Evolutionary conservation across 129 eudicot species (phyloP).

Genomic region (Heracleum sosnowskyi): DNA sequence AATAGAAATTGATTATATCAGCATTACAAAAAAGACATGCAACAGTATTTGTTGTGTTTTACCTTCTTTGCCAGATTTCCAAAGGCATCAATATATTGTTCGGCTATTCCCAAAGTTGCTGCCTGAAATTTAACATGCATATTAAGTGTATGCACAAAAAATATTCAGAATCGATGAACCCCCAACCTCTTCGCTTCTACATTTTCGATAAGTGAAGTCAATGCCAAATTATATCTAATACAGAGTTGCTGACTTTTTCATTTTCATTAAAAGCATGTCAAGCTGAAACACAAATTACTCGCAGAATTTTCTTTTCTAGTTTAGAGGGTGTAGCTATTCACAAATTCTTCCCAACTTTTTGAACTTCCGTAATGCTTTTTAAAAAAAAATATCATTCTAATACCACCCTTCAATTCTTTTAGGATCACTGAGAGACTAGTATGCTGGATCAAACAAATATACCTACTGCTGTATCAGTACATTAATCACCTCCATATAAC

Average conservation of each 20-base stretch:
- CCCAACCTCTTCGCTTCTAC: neutral
- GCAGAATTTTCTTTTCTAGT: neutral
- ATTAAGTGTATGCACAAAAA: conserved; percentile 3
- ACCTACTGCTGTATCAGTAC: too few relatives aligned
- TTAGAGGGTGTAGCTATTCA: neutral
- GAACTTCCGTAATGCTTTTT: neutral
- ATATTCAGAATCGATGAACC: neutral
- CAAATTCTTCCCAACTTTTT: neutral
- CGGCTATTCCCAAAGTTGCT: conserved; percentile 84
- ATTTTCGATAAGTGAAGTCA: neutral
- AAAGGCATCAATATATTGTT: conserved; percentile 82
- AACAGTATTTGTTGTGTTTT: conserved; percentile 3
- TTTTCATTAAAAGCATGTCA: too few relatives aligned
- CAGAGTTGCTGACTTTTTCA: too few relatives aligned
- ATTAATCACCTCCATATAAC: neutral
- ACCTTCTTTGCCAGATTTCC: conserved; percentile 85
- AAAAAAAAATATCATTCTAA: too few relatives aligned
- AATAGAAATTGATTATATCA: neutral
- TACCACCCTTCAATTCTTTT: too few relatives aligned
- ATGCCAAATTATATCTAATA: too few relatives aligned
- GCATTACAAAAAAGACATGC: neutral
- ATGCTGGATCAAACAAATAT: neutral
- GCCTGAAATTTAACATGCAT: conserved; percentile 53
- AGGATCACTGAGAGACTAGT: neutral
- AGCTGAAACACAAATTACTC: too few relatives aligned